Percentiles rank a stretch among this genome's conserved stretches.
phyloP scores from a whole-genome alignment of 768 basidiomycete genomes.

The Mycena albidolilacea region DNA sequence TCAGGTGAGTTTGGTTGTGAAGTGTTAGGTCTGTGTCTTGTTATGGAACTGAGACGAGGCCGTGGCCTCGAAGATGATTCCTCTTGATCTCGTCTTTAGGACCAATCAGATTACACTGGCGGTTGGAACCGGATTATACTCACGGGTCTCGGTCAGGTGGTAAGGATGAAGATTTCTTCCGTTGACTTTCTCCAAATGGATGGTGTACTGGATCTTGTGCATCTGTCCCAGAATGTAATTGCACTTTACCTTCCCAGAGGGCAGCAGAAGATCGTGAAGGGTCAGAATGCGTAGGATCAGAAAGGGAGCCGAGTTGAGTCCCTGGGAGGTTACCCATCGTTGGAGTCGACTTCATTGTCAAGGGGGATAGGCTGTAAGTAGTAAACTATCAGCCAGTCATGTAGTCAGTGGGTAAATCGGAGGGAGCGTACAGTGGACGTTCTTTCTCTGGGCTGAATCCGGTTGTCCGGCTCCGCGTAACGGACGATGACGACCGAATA shows the following conservation, averaged over 20 bases:
- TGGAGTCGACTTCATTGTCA: slow-evolving; percentile 83
- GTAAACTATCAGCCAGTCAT: background rate
- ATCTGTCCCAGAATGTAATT: slow-evolving; percentile 89
- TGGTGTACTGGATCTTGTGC: slow-evolving; percentile 70
- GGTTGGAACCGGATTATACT: too few relatives aligned
- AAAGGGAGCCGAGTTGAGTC: slow-evolving; percentile 66
- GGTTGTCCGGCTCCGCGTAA: slow-evolving; percentile 83
- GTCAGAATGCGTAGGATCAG: slow-evolving; percentile 82
- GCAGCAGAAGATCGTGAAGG: slow-evolving; percentile 88
- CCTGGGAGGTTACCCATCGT: slow-evolving; percentile 78
- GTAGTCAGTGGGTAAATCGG: slow-evolving; percentile 1
- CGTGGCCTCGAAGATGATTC: background rate
- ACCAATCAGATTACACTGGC: too few relatives aligned
- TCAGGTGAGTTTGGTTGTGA: background rate
- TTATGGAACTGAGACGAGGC: background rate
- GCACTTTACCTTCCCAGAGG: slow-evolving; percentile 87
- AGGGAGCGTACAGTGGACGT: slow-evolving; percentile 55
- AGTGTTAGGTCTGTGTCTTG: background rate
- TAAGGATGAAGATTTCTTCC: too few relatives aligned
- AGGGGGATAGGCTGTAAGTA: slow-evolving; percentile 55
- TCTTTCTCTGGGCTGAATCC: slow-evolving; percentile 57
- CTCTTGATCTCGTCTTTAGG: background rate
- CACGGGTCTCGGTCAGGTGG: too few relatives aligned
- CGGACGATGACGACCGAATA: slow-evolving; percentile 86
- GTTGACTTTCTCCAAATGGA: slow-evolving; percentile 46